Evolutionary conservation across 305 asterid genomes (phyloP).

Genomic region (Vinca major): DNA sequence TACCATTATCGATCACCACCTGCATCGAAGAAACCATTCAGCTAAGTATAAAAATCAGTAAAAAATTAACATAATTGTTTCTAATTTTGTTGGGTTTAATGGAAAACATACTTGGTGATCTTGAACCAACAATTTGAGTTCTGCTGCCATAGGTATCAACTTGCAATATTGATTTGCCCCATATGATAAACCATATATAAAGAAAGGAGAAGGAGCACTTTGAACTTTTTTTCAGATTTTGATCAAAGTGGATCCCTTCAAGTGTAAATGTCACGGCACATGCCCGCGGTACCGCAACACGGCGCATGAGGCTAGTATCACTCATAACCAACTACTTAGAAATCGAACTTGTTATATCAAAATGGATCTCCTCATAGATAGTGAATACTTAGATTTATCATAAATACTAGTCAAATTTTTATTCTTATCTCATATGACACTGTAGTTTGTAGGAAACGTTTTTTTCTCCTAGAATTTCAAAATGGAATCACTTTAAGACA

Average conservation of each 20-base stretch:
- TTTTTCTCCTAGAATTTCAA: too few relatives aligned
- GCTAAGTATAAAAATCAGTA: background rate
- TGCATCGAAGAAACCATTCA: background rate
- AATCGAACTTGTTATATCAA: too few relatives aligned
- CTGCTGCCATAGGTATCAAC: background rate
- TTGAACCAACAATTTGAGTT: constrained; percentile 5
- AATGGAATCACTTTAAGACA: background rate
- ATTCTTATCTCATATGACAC: too few relatives aligned
- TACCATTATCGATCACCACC: constrained; percentile 40
- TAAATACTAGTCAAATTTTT: too few relatives aligned
- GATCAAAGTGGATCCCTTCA: background rate
- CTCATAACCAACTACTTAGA: too few relatives aligned
- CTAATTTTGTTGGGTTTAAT: background rate
- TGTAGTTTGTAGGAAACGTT: too few relatives aligned
- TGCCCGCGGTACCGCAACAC: background rate
- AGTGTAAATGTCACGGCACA: background rate
- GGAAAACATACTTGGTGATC: constrained; percentile 5
- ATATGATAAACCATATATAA: background rate
- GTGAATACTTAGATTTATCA: too few relatives aligned
- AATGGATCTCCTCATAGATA: too few relatives aligned
- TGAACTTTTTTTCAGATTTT: background rate
- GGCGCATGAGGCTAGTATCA: background rate
- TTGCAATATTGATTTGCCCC: background rate
- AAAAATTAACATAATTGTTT: too few relatives aligned
- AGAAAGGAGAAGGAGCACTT: background rate